Conservation (phyloP, 805 yeast species). For the Cyberlindnera sargentensis region DNA sequence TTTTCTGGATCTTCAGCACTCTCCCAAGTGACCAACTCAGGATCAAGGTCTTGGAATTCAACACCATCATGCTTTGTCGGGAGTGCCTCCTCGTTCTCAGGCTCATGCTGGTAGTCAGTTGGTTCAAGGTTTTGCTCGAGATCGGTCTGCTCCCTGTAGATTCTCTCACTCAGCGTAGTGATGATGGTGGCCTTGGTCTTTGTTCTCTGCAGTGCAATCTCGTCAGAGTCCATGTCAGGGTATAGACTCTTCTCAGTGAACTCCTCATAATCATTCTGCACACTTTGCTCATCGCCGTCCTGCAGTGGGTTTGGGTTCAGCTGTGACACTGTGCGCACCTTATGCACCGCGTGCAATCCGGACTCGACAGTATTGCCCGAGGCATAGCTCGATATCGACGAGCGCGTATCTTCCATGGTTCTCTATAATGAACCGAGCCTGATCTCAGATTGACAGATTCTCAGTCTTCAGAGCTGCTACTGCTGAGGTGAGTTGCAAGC, state of each 20-base stretch:
- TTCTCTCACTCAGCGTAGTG: conserved; percentile 24
- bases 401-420: too few relatives aligned
- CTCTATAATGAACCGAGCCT: too few relatives aligned
- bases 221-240: conserved; percentile 28
- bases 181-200: conserved; percentile 39
- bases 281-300: background rate
- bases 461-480: too few relatives aligned
- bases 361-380: too few relatives aligned
- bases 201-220: conserved; percentile 35
- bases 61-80: conserved; percentile 38
- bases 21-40: conserved; percentile 64
- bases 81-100: conserved; percentile 21
- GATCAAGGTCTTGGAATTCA: conserved; percentile 49
- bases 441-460: too few relatives aligned
- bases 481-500: too few relatives aligned
- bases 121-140: conserved; percentile 5
- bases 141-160: conserved; percentile 2
- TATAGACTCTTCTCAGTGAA: conserved; percentile 30
- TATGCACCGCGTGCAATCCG: background rate
- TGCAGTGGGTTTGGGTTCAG: conserved; percentile 3
- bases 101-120: conserved; percentile 2
- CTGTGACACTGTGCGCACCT: conserved; percentile 4
- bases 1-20: conserved; percentile 51
- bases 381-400: too few relatives aligned
- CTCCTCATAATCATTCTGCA: background rate